phyloP scores from a whole-genome alignment of 73 alveolate genomes.

The Paramecium pentaurelia region DNA sequence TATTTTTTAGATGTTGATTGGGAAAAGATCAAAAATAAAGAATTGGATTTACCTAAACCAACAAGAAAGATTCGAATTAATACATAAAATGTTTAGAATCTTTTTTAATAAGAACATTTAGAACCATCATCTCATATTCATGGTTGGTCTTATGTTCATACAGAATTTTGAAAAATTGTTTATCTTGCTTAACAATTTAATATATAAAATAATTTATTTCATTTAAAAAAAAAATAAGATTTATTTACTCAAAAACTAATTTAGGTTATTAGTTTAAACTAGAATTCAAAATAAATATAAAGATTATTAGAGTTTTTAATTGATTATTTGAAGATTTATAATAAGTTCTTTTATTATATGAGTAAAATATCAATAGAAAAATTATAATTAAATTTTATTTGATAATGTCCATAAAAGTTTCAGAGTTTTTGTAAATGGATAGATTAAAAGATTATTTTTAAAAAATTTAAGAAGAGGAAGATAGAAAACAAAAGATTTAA shows the following conservation, averaged over 20 bases:
- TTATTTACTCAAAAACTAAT: background rate
- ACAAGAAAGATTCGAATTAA: slow-evolving; percentile 43
- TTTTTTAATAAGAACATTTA: background rate
- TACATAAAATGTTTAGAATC: background rate
- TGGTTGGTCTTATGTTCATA: background rate
- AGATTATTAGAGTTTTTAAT: too few species aligned
- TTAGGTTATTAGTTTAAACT: background rate
- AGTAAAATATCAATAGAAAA: background rate
- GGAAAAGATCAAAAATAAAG: slow-evolving; percentile 53
- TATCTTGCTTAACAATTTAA: background rate
- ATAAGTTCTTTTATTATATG: background rate
- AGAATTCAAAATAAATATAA: too few species aligned
- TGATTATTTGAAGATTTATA: background rate
- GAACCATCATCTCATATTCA: background rate
- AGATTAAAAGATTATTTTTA: background rate
- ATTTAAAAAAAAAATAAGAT: too few species aligned
- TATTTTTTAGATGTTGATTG: slow-evolving; percentile 16
- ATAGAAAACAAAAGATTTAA: background rate
- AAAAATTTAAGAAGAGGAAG: background rate
- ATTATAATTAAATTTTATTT: background rate
- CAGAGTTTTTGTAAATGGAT: background rate
- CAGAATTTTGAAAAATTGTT: slow-evolving; percentile 4
- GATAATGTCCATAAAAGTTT: background rate
- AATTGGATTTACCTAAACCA: slow-evolving; percentile 45
- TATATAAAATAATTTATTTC: background rate